Base-by-base conservation (phyloP, 2,329 filamentous ascomycete genomes). In the Epichloe scottii region DNA sequence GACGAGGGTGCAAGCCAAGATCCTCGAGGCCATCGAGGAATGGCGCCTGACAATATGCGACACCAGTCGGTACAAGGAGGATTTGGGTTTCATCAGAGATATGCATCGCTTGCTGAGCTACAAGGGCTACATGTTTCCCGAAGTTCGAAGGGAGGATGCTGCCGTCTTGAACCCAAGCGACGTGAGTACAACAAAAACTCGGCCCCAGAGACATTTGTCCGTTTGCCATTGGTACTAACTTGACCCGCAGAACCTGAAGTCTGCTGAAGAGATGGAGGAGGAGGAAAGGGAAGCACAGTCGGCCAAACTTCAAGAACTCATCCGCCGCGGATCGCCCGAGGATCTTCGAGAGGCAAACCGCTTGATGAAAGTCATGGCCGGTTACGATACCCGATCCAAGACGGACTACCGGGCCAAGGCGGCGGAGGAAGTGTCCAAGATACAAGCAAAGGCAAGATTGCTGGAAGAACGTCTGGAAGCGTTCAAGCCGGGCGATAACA, bases 331-430 rank as follows among this genome's bases (percentile, higher is more conserved):
- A 50, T 84, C 87, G 4, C 93, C 93, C 26, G 86, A 94, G 56
- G 93, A 98, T 66, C 72, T 98, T 53, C 91, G 96, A 66, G 93
- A 98, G 72, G 93, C 93, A 50, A 98, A 97, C 65, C 84, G 89
- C 59, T 76, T 98, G 49, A 98, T 98, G 93, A 98, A 98, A 71
- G 79, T 98, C 58, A 97, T 98, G 93, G 93, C 93, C 49, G 93
- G 93, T 55, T 98, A 87, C 68, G 93, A 98, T 66, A 96, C 88
- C 53, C 78, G 90, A 59, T 86, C 89, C 66, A 97, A 97, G 72
- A 96, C 93, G 1, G 91, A 98, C 70, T 98, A 96, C 69, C 84
- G 93, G 57, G 93, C 93, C 56, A 98, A 98, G 70, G 93, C 93
- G 1, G 93, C 93, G 10, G 90, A 96, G 65, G 93, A 98, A 56